phyloP scores from a whole-genome alignment of 1,284 basidiomycete species.

The Trametes pubescens region DNA sequence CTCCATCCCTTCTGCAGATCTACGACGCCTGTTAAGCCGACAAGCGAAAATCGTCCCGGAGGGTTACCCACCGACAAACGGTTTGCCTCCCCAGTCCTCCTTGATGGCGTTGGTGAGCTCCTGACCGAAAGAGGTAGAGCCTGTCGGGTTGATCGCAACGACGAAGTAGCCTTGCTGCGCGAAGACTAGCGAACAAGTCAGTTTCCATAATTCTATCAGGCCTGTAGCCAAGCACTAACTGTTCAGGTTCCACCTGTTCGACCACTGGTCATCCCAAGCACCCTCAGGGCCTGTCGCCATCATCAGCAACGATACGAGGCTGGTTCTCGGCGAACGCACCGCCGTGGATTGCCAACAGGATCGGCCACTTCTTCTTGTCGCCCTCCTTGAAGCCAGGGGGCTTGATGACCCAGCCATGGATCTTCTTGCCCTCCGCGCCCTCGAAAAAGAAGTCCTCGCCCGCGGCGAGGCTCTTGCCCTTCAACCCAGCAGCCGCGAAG shows the following conservation, averaged over 20 bases:
- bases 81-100: slow-evolving; percentile 87
- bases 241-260: slow-evolving; percentile 89
- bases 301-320: neutral
- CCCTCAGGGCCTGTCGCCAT: slow-evolving; percentile 67
- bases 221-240: slow-evolving; percentile 46
- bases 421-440: slow-evolving; percentile 72
- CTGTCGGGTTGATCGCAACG: slow-evolving; percentile 88
- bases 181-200: slow-evolving; percentile 57
- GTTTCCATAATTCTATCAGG: neutral
- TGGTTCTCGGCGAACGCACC: slow-evolving; percentile 44
- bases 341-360: slow-evolving; percentile 79
- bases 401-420: slow-evolving; percentile 87
- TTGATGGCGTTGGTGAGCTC: slow-evolving; percentile 85
- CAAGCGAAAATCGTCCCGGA: neutral
- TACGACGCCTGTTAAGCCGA: slow-evolving; percentile 27
- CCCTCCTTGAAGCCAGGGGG: slow-evolving; percentile 77
- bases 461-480: slow-evolving; percentile 60
- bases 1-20: slow-evolving; percentile 84
- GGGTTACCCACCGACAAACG: slow-evolving; percentile 56
- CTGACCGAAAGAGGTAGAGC: slow-evolving; percentile 90
- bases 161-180: slow-evolving; percentile 87
- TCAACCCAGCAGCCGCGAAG: slow-evolving; percentile 65
- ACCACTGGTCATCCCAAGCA: slow-evolving; percentile 87
- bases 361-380: slow-evolving; percentile 79
- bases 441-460: slow-evolving; percentile 89